Conservation (phyloP, 139 green algal species). For the Coelastrella sp. region DNA sequence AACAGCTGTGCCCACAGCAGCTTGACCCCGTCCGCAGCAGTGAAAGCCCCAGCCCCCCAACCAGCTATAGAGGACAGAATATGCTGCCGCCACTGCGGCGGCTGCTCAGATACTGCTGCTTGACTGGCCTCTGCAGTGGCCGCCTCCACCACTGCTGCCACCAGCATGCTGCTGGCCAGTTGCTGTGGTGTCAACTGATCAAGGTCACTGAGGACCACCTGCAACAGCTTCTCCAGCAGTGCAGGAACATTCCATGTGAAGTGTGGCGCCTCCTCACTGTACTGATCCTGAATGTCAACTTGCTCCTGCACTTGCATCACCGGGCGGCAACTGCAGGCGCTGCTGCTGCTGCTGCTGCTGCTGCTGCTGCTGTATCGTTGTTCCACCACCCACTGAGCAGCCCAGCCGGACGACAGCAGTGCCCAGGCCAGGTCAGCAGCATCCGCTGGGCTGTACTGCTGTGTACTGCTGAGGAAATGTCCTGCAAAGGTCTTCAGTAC, state of each 20-base stretch:
- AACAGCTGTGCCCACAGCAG: slow-evolving; percentile 31
- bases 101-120: too few relatives aligned
- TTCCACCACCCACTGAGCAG: not conserved
- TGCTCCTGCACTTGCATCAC: not conserved
- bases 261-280: too few relatives aligned
- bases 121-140: not conserved
- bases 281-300: not conserved
- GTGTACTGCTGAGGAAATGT: not conserved
- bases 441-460: slow-evolving; percentile 18
- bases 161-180: not conserved
- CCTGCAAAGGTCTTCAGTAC: not conserved
- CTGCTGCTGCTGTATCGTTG: not conserved
- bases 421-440: slow-evolving; percentile 38
- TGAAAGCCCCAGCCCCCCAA: slow-evolving; percentile 21
- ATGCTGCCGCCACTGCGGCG: not conserved
- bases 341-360: slow-evolving; percentile 3
- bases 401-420: not conserved
- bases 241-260: not conserved
- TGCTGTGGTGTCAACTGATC: slow-evolving; percentile 38
- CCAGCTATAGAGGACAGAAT: not conserved
- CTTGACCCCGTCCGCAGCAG: slow-evolving; percentile 26
- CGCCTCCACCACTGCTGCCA: not conserved
- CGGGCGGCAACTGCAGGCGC: not conserved
- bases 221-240: slow-evolving; percentile 32
- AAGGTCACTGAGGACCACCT: not conserved